These are phyloP conservation scores for Schwanniomyces yamadae DNA, from an alignment of 805 yeast species.

Conservation along the genomic window DNA sequence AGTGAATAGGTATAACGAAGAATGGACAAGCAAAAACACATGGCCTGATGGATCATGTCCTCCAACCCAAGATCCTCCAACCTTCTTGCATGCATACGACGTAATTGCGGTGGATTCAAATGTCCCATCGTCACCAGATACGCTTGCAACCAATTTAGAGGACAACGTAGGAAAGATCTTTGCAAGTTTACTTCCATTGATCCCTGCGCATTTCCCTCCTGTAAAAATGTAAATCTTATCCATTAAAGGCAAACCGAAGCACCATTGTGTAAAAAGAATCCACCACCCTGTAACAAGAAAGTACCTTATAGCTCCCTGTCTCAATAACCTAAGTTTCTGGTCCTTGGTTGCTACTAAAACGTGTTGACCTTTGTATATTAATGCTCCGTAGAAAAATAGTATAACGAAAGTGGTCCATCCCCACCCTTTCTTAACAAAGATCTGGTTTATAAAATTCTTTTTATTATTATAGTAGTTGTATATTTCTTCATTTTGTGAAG, in stretches of 20 bases:
- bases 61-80: constrained; percentile 69
- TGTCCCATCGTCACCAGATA: background rate
- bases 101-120: constrained; percentile 21
- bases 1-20: constrained; percentile 62
- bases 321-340: constrained; percentile 7
- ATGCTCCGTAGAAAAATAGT: constrained; percentile 23
- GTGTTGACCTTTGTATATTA: constrained; percentile 9
- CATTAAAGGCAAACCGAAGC: constrained; percentile 83
- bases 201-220: constrained; percentile 72
- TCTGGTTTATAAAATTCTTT: constrained; percentile 64
- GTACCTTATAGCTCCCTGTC: constrained; percentile 42
- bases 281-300: constrained; percentile 70
- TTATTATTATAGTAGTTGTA: constrained; percentile 57
- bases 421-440: constrained; percentile 92
- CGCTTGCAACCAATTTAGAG: background rate
- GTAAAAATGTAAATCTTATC: constrained; percentile 75
- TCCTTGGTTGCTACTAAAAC: constrained; percentile 6
- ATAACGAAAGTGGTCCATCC: constrained; percentile 64
- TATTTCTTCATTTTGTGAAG: constrained; percentile 46
- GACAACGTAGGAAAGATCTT: background rate
- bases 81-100: constrained; percentile 33
- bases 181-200: constrained; percentile 8
- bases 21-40: constrained; percentile 70
- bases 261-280: constrained; percentile 85
- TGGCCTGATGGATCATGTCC: constrained; percentile 99